phyloP scores from a whole-genome alignment of 192 early-diverging fungal species.

The Anaeromyces robustus region DNA sequence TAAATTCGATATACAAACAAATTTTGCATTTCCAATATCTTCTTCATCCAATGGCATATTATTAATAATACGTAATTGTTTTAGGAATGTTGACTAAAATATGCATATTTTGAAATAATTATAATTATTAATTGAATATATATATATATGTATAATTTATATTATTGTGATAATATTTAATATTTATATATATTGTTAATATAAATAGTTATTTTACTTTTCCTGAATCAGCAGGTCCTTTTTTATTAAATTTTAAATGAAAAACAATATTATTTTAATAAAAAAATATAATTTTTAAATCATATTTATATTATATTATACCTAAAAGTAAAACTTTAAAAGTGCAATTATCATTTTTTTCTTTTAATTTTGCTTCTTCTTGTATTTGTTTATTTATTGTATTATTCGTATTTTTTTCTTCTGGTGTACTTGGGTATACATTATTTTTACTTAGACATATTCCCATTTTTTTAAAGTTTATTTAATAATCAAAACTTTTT shows the following conservation, averaged over 20 bases:
- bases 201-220: neutral
- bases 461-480: neutral
- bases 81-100: neutral
- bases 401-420: neutral
- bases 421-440: neutral
- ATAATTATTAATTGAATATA: too few species aligned
- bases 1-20: neutral
- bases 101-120: too few species aligned
- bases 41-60: neutral
- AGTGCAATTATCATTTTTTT: neutral
- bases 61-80: neutral
- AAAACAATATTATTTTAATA: too few species aligned
- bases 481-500: neutral
- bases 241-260: neutral
- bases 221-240: neutral
- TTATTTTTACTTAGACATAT: neutral
- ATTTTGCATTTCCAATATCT: neutral
- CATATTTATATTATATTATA: neutral
- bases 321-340: neutral
- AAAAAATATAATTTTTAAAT: too few species aligned
- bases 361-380: neutral
- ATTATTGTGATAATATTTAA: neutral
- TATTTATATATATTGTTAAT: neutral
- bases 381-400: neutral
- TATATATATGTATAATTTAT: too few species aligned